A percentile compares a stretch with the other conserved stretches of the same genome.
These are phyloP conservation scores for Colletotrichum godetiae DNA, from an alignment of 2,329 filamentous ascomycete species.

Conservation along the genomic window DNA sequence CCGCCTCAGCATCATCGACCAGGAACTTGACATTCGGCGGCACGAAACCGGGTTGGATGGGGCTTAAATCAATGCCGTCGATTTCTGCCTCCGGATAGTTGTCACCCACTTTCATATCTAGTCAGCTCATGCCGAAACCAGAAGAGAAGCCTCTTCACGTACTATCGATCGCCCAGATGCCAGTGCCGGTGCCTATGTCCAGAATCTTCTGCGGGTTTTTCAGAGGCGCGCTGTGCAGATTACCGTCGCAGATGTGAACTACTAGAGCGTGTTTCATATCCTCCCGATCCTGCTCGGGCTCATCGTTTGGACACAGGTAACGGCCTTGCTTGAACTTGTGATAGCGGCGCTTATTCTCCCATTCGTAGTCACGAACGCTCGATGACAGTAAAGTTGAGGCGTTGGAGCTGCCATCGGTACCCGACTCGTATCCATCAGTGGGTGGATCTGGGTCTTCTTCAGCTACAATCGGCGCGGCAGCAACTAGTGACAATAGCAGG, in stretches of 20 bases:
- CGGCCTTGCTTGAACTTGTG: slow-evolving; percentile 53
- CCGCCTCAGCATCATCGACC: slow-evolving; percentile 40
- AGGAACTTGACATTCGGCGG: slow-evolving; percentile 41
- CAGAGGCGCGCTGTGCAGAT: slow-evolving; percentile 55
- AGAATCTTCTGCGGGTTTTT: neutral
- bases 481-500: neutral
- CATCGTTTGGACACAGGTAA: slow-evolving; percentile 49
- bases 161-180: slow-evolving; percentile 1
- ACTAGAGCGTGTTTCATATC: slow-evolving; percentile 55
- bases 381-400: slow-evolving; percentile 45
- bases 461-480: neutral
- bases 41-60: slow-evolving; percentile 26
- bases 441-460: neutral
- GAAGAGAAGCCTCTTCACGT: too few relatives aligned
- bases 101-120: slow-evolving; percentile 1
- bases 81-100: neutral
- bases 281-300: slow-evolving; percentile 4
- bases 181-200: slow-evolving; percentile 1
- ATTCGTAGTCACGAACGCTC: slow-evolving; percentile 52
- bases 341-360: slow-evolving; percentile 55
- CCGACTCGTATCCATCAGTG: neutral
- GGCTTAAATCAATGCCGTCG: slow-evolving; percentile 19
- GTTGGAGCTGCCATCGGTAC: slow-evolving; percentile 37
- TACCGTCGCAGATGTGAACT: slow-evolving; percentile 47
- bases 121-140: neutral